Conservation (phyloP, 2,329 filamentous ascomycete genomes). For the Botrytis galanthina region DNA sequence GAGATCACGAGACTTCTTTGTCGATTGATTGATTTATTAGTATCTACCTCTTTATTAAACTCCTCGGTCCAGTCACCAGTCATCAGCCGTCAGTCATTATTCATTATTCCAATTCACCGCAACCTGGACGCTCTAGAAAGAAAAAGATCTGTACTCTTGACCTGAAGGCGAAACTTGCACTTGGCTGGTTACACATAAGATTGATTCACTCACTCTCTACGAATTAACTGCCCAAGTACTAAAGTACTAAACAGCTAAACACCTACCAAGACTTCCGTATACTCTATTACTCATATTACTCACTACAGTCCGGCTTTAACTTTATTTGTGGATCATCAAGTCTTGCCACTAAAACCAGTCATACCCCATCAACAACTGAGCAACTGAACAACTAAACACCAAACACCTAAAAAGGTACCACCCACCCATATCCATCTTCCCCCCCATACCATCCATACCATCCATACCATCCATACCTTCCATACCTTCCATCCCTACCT, state of each 20-base stretch:
- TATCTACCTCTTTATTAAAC: too few relatives aligned
- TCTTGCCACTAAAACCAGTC: slow-evolving; percentile 20
- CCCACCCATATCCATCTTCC: neutral
- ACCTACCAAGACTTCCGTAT: too few relatives aligned
- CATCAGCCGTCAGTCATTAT: neutral
- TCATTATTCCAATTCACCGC: neutral
- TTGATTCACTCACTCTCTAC: neutral
- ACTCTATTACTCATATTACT: neutral
- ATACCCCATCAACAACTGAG: slow-evolving; percentile 12
- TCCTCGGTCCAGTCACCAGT: neutral
- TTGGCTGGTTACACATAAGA: neutral
- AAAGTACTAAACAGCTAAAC: neutral
- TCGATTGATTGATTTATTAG: neutral
- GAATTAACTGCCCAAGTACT: neutral
- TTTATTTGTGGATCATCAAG: slow-evolving; percentile 3
- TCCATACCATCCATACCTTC: too few relatives aligned
- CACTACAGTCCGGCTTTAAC: neutral
- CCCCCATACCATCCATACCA: too few relatives aligned
- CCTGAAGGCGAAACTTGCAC: neutral
- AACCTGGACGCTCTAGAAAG: neutral
- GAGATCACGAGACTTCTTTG: neutral
- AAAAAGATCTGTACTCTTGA: neutral
- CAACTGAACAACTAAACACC: too few relatives aligned
- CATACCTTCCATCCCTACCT: neutral
- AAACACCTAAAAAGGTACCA: slow-evolving; percentile 14